Conservation (phyloP, 805 yeast species). For the Yamadazyma takamatsuzukensis region DNA sequence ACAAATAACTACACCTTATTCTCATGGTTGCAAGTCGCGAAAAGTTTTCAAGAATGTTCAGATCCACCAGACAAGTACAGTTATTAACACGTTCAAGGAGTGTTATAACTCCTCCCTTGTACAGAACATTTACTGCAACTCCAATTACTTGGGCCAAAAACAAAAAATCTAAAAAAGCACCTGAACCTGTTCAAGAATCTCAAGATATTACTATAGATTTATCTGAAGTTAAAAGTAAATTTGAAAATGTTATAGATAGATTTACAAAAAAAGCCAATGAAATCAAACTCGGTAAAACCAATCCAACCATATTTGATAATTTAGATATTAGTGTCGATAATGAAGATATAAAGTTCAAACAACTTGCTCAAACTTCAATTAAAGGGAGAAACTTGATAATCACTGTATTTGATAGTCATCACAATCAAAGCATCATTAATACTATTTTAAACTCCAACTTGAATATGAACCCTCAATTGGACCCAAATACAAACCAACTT, state of each 20-base stretch:
- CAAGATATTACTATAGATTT: conserved; percentile 19
- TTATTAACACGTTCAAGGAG: too few relatives aligned
- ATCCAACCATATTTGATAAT: conserved; percentile 62
- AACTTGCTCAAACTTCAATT: conserved; percentile 66
- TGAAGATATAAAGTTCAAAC: conserved; percentile 43
- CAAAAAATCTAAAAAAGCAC: background rate
- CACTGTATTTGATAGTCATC: conserved; percentile 84
- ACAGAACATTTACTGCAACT: too few relatives aligned
- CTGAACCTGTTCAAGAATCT: background rate
- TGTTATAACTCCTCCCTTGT: too few relatives aligned
- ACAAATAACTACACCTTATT: too few relatives aligned
- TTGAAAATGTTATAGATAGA: conserved; percentile 45
- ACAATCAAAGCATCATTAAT: conserved; percentile 65
- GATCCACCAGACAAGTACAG: too few relatives aligned
- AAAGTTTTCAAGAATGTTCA: too few relatives aligned
- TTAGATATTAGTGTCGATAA: conserved; percentile 49
- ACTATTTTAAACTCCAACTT: conserved; percentile 65
- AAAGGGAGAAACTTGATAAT: conserved; percentile 68
- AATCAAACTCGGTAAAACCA: conserved; percentile 65
- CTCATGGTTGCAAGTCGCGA: too few relatives aligned
- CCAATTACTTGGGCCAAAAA: too few relatives aligned
- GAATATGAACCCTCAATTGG: conserved; percentile 77
- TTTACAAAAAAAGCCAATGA: conserved; percentile 58
- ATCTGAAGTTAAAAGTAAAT: conserved; percentile 38
- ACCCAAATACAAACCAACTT: conserved; percentile 57